These are phyloP conservation scores for Rhynchospora breviuscula DNA, from an alignment of 176 grass and related monocot genomes.

Conservation along the genomic window DNA sequence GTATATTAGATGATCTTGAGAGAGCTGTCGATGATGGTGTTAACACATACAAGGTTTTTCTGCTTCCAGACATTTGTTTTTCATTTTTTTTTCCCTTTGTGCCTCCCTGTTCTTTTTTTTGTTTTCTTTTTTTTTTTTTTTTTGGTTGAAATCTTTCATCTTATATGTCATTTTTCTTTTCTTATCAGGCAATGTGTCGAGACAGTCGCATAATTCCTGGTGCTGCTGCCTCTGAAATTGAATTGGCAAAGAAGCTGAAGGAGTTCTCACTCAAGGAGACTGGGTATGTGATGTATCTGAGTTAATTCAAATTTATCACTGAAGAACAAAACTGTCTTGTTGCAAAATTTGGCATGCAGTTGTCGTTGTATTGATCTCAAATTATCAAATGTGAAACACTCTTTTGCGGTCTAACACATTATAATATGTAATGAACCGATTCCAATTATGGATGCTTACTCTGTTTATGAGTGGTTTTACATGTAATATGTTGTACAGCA, in stretches of 20 bases:
- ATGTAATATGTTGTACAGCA: background rate
- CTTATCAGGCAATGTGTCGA: conserved; percentile 83
- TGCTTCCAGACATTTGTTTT: background rate
- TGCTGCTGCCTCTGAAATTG: conserved; percentile 86
- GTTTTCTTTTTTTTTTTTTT: background rate
- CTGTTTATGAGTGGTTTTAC: background rate
- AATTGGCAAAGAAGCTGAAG: conserved; percentile 77
- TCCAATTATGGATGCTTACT: background rate
- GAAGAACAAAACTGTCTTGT: background rate
- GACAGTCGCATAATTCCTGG: conserved; percentile 86
- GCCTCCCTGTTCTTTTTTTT: background rate
- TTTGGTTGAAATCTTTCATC: background rate
- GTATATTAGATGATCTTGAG: conserved; percentile 94
- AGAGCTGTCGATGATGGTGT: conserved; percentile 96
- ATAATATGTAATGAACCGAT: background rate
- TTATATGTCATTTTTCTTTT: conserved; percentile 14
- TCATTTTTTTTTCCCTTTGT: background rate
- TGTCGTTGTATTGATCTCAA: background rate
- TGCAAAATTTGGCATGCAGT: background rate
- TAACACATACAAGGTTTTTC: conserved; percentile 85
- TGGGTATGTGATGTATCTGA: conserved; percentile 43
- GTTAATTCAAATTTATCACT: background rate
- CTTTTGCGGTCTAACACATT: background rate
- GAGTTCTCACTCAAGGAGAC: conserved; percentile 91
- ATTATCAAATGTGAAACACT: background rate